Conservation (phyloP, 2,329 filamentous ascomycete genomes). For the Kalmusia sp. region DNA sequence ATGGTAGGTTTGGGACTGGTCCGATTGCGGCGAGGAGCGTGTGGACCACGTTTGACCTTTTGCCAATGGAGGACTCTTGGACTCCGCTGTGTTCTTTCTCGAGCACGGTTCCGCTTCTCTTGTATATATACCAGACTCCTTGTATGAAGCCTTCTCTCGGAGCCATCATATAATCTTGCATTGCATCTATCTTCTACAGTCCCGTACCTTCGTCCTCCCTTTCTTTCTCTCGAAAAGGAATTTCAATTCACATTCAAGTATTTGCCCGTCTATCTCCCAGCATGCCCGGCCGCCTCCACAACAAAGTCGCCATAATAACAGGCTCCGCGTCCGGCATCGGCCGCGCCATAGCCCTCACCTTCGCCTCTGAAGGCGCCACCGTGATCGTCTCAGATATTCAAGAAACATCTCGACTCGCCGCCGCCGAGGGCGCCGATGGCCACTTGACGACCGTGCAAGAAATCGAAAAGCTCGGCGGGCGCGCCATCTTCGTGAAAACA, state of each 20-base stretch:
- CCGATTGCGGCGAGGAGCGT: too few species aligned
- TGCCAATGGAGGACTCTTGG: too few species aligned
- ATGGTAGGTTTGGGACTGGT: too few species aligned
- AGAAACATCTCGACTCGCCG: slow-evolving; percentile 20
- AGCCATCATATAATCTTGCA: too few species aligned
- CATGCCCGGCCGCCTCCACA: slow-evolving; percentile 33
- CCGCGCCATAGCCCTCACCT: slow-evolving; percentile 41
- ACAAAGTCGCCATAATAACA: slow-evolving; percentile 43
- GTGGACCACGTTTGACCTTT: too few species aligned
- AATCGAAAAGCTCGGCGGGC: slow-evolving; percentile 33
- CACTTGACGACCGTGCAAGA: slow-evolving; percentile 40
- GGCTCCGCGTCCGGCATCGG: slow-evolving; percentile 44
- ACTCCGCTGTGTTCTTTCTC: too few species aligned
- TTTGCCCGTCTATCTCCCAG: not conserved
- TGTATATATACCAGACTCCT: too few species aligned
- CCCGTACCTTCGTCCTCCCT: not conserved
- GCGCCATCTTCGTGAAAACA: slow-evolving; percentile 45
- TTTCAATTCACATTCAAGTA: not conserved
- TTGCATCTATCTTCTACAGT: too few species aligned
- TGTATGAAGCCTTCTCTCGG: too few species aligned
- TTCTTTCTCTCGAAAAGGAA: too few species aligned
- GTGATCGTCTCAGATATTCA: slow-evolving; percentile 42
- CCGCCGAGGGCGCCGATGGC: slow-evolving; percentile 17
- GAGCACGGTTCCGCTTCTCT: too few species aligned
- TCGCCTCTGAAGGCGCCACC: slow-evolving; percentile 38